Evolutionary conservation across 192 early-diverging fungal species (phyloP).

Genomic region (Chytriomyces hyalinus): DNA sequence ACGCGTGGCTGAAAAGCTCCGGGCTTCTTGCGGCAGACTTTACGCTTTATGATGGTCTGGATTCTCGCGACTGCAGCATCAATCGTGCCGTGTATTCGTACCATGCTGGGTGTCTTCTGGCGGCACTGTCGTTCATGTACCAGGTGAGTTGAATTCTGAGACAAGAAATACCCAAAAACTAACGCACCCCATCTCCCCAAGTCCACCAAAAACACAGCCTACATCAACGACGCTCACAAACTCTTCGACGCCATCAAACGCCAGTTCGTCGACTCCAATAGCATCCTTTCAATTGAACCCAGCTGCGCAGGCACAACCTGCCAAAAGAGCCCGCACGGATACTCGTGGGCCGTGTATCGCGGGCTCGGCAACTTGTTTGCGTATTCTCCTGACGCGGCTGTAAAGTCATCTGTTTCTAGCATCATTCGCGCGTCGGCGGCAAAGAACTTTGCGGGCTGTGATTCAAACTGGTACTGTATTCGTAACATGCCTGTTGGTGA

Average conservation of each 20-base stretch:
- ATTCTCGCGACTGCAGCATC: neutral
- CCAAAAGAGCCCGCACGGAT: no score
- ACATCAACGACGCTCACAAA: slow-evolving; percentile 24
- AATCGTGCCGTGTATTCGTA: slow-evolving; percentile 11
- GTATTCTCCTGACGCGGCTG: slow-evolving; percentile 1
- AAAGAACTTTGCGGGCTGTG: slow-evolving; percentile 14
- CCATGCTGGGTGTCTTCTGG: slow-evolving; percentile 29
- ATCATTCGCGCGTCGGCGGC: slow-evolving; percentile 6
- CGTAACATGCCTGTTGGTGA: slow-evolving; percentile 16
- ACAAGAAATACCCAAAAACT: no score
- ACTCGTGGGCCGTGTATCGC: slow-evolving; percentile 1
- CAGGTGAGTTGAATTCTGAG: neutral
- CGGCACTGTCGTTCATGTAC: slow-evolving; percentile 30
- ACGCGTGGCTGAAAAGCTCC: slow-evolving; percentile 4
- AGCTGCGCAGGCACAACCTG: slow-evolving; percentile 1
- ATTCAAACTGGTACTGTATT: slow-evolving; percentile 28
- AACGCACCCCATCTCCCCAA: neutral
- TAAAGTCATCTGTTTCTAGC: neutral
- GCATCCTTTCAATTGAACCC: neutral
- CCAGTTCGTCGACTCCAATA: no score
- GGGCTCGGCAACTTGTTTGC: slow-evolving; percentile 19
- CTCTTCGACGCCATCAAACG: neutral
- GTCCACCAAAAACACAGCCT: slow-evolving; percentile 13
- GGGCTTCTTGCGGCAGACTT: neutral
- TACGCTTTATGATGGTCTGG: slow-evolving; percentile 17